Percentiles rank a stretch among this genome's conserved stretches.
phyloP scores from a whole-genome alignment of 1,139 yeast genomes.

The Yamadazyma diospyri region DNA sequence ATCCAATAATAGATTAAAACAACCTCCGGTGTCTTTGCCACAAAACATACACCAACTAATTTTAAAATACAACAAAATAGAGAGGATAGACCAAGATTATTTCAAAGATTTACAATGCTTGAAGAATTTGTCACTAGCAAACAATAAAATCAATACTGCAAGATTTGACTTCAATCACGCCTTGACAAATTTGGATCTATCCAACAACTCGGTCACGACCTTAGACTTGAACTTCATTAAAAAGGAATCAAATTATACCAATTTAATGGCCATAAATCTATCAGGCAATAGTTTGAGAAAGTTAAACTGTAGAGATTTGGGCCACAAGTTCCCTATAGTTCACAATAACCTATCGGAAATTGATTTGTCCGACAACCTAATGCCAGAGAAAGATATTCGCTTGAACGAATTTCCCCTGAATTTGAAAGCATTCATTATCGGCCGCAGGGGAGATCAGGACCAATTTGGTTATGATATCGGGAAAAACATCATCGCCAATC shows the following conservation, averaged over 20 bases:
- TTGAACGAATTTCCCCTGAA: constrained; percentile 12
- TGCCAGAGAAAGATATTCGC: constrained; percentile 9
- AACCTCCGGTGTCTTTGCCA: constrained; percentile 4
- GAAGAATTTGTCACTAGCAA: constrained; percentile 13
- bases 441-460: constrained; percentile 20
- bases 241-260: constrained; percentile 11
- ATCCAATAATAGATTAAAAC: constrained; percentile 10
- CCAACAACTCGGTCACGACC: constrained; percentile 14
- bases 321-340: constrained; percentile 12
- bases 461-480: constrained; percentile 23
- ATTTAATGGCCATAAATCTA: constrained; percentile 16
- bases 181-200: constrained; percentile 16
- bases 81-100: constrained; percentile 2
- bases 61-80: constrained; percentile 7
- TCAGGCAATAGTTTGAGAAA: constrained; percentile 16
- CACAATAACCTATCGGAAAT: constrained; percentile 20
- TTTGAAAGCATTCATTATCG: constrained; percentile 17
- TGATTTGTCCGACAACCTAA: constrained; percentile 20
- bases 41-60: constrained; percentile 4
- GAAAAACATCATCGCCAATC: constrained; percentile 14
- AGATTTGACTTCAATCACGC: constrained; percentile 9
- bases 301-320: constrained; percentile 15
- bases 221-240: constrained; percentile 10
- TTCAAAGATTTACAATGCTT: constrained; percentile 11
- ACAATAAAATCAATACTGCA: constrained; percentile 13